Conservation (phyloP, 169 alveolate genomes). For the Prorocentrum cordatum region DNA sequence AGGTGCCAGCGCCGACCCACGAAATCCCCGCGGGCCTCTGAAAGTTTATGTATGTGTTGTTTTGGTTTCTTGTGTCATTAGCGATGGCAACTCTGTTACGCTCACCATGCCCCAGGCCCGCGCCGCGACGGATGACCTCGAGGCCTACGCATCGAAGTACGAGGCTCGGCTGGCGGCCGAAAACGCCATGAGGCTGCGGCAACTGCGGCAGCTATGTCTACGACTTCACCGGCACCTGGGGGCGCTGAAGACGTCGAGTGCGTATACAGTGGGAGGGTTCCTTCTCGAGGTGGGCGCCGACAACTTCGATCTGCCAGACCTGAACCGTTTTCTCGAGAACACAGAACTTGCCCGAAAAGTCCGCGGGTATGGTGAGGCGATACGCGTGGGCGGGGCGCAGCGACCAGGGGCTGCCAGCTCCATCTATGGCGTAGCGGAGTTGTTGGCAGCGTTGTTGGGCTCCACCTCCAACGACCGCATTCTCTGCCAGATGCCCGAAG, state of each 20-base stretch:
- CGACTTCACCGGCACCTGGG: not conserved
- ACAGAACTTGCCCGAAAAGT: slow-evolving; percentile 51
- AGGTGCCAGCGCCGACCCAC: too few species aligned
- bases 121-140: not conserved
- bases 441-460: not conserved
- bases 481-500: not conserved
- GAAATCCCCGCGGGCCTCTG: too few species aligned
- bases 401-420: not conserved
- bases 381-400: not conserved
- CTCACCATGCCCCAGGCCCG: slow-evolving; percentile 11
- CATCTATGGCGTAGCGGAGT: not conserved
- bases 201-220: slow-evolving; percentile 15
- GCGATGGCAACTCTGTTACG: slow-evolving; percentile 26
- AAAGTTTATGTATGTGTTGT: too few species aligned
- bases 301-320: slow-evolving; percentile 21
- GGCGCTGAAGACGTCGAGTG: not conserved
- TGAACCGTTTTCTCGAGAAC: not conserved
- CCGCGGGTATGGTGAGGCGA: not conserved
- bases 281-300: slow-evolving; percentile 41
- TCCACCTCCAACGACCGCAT: not conserved
- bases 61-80: not conserved
- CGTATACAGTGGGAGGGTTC: slow-evolving; percentile 18
- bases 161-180: slow-evolving; percentile 16
- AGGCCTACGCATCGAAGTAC: not conserved
- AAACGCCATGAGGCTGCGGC: slow-evolving; percentile 25